These are phyloP conservation scores for Physcomitrellopsis africana DNA, from an alignment of 225 moss, liverwort and hornwort genomes.

Conservation along the genomic window DNA sequence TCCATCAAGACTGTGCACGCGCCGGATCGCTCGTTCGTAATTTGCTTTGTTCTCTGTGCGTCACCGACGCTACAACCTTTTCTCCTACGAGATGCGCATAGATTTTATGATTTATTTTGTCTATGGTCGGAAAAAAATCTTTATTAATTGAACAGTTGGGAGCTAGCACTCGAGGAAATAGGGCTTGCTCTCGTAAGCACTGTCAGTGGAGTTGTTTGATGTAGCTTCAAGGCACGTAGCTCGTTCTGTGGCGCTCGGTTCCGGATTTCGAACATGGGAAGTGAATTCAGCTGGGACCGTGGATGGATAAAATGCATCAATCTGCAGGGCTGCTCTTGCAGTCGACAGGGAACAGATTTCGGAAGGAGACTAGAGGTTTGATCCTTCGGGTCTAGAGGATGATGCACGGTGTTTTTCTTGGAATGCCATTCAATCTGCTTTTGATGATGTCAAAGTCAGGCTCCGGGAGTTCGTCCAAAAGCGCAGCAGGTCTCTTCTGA, in stretches of 20 bases:
- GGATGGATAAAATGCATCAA: background rate
- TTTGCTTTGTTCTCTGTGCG: too few relatives aligned
- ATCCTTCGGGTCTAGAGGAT: slow-evolving; percentile 30
- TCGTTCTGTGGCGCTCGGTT: slow-evolving; percentile 16
- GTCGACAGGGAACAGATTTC: slow-evolving; percentile 6
- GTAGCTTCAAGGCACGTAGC: background rate
- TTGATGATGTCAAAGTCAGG: slow-evolving; percentile 33
- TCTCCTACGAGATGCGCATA: too few relatives aligned
- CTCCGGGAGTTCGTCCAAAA: slow-evolving; percentile 31
- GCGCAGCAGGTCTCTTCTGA: slow-evolving; percentile 30
- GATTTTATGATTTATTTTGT: too few relatives aligned
- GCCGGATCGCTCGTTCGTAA: too few relatives aligned
- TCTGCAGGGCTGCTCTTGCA: slow-evolving; percentile 26
- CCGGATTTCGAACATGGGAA: background rate
- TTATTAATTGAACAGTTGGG: too few relatives aligned
- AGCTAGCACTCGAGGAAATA: background rate
- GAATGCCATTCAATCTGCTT: slow-evolving; percentile 25
- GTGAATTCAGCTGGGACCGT: background rate
- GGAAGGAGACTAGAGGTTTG: slow-evolving; percentile 32
- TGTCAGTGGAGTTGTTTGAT: background rate
- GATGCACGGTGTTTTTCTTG: slow-evolving; percentile 14
- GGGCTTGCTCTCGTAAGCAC: background rate
- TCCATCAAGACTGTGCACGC: too few relatives aligned
- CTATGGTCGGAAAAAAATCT: too few relatives aligned
- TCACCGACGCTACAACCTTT: too few relatives aligned